These are phyloP conservation scores for Diaporthe eres DNA, from an alignment of 2,329 filamentous ascomycete genomes.

Conservation along the genomic window DNA sequence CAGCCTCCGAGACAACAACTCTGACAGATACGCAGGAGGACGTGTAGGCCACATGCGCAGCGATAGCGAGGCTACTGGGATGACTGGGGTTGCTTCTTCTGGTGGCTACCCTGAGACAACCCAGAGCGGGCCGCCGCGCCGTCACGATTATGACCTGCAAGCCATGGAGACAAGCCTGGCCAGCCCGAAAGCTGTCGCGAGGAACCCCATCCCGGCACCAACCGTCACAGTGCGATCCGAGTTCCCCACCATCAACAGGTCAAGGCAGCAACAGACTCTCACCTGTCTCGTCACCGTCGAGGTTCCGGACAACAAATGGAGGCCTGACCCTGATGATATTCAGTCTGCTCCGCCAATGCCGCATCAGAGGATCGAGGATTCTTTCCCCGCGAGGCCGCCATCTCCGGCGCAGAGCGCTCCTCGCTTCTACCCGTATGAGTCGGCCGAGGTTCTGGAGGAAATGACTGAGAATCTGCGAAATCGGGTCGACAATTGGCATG, in stretches of 20 bases:
- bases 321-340: constrained; percentile 85
- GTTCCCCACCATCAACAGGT: constrained; percentile 93
- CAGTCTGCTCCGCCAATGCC: constrained; percentile 64
- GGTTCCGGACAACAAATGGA: constrained; percentile 93
- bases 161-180: constrained; percentile 91
- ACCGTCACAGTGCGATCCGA: constrained; percentile 96
- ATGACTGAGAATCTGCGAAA: constrained; percentile 87
- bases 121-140: constrained; percentile 74
- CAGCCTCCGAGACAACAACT: constrained; percentile 60
- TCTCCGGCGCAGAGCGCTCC: constrained; percentile 72
- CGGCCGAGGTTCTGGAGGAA: constrained; percentile 82
- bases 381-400: constrained; percentile 65
- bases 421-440: constrained; percentile 79
- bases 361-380: constrained; percentile 66
- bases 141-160: constrained; percentile 96
- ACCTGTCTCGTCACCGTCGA: constrained; percentile 96
- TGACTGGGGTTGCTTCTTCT: constrained; percentile 79
- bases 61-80: constrained; percentile 84
- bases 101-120: constrained; percentile 84
- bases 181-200: constrained; percentile 78
- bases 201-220: constrained; percentile 91
- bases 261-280: constrained; percentile 92
- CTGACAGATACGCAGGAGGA: constrained; percentile 59
- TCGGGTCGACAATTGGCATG: constrained; percentile 99
- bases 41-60: constrained; percentile 76